phyloP scores from a whole-genome alignment of 2,329 filamentous ascomycete species.

The Fusarium buharicum region DNA sequence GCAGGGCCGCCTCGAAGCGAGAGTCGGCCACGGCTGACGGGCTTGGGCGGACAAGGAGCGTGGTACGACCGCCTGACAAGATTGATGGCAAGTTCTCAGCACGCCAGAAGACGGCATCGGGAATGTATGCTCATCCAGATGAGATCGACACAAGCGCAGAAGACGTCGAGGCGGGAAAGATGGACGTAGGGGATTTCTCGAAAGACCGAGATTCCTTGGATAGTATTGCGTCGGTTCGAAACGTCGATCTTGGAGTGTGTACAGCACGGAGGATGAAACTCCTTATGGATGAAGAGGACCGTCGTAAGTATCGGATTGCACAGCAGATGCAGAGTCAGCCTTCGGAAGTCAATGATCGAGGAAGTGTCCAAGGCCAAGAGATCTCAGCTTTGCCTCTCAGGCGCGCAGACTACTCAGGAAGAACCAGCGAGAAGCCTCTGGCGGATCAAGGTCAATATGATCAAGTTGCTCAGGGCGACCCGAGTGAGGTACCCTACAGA shows the following conservation, averaged over 20 bases:
- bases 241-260: slow-evolving; percentile 69
- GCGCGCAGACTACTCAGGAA: slow-evolving; percentile 8
- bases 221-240: slow-evolving; percentile 69
- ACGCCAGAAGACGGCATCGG: slow-evolving; percentile 72
- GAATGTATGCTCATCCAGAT: slow-evolving; percentile 75
- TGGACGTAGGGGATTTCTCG: neutral
- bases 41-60: slow-evolving; percentile 63
- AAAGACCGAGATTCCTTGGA: slow-evolving; percentile 69
- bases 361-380: neutral
- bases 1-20: slow-evolving; percentile 48
- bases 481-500: neutral
- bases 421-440: neutral
- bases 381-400: slow-evolving; percentile 15
- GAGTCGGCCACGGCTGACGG: slow-evolving; percentile 46
- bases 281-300: slow-evolving; percentile 82
- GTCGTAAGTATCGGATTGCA: slow-evolving; percentile 76
- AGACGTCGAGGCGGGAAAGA: slow-evolving; percentile 47
- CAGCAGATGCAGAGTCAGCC: slow-evolving; percentile 46
- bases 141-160: slow-evolving; percentile 56
- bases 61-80: slow-evolving; percentile 76
- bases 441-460: slow-evolving; percentile 6
- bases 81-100: slow-evolving; percentile 83
- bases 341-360: neutral
- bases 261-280: slow-evolving; percentile 76
- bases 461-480: slow-evolving; percentile 6